phyloP scores from a whole-genome alignment of 1,284 basidiomycete species.

The Naganishia liquefaciens region DNA sequence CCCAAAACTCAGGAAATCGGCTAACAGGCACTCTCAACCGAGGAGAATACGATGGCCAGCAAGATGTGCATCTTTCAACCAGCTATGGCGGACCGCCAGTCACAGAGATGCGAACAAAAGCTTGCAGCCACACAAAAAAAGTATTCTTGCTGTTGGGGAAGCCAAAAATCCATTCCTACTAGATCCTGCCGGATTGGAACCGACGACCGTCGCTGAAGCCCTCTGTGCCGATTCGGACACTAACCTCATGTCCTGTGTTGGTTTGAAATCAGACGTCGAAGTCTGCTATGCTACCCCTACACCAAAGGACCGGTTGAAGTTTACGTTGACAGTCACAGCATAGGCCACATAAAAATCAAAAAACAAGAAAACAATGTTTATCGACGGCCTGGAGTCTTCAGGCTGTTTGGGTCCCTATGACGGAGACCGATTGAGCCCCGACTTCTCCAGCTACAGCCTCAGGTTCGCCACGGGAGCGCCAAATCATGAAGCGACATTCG shows the following conservation, averaged over 20 bases:
- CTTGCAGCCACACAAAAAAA: background rate
- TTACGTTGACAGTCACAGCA: too few species aligned
- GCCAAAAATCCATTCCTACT: conserved; percentile 20
- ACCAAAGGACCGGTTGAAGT: conserved; percentile 23
- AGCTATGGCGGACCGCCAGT: background rate
- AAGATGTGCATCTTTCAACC: background rate
- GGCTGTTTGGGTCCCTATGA: too few species aligned
- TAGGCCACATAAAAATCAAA: too few species aligned
- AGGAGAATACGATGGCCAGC: background rate
- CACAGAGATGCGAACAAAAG: too few species aligned
- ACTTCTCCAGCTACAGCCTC: too few species aligned
- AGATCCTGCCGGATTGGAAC: conserved; percentile 30
- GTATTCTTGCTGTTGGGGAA: background rate
- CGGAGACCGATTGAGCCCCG: too few species aligned
- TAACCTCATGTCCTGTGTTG: conserved; percentile 4
- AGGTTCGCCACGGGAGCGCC: too few species aligned
- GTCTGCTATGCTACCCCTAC: conserved; percentile 31
- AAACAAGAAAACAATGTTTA: too few species aligned
- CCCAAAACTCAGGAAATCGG: too few species aligned
- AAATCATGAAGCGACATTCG: too few species aligned
- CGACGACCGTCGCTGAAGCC: conserved; percentile 25
- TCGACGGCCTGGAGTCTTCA: too few species aligned
- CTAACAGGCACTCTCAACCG: background rate
- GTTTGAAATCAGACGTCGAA: conserved; percentile 13
- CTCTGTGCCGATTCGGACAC: conserved; percentile 2